Conservation (phyloP, 108 stramenopile genomes). For the Ochromonas danica region DNA sequence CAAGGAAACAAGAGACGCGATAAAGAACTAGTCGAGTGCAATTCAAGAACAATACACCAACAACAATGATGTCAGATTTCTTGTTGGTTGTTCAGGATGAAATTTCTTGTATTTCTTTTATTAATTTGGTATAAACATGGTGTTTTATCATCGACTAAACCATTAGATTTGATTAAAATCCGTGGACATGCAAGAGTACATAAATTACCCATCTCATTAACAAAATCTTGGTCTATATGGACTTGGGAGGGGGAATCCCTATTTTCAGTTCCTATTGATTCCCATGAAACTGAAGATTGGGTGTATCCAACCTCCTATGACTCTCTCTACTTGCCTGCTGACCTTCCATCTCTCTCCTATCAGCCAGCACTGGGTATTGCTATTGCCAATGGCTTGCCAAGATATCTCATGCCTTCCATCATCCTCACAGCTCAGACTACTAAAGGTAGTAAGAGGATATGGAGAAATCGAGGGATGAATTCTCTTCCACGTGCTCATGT, state of each 20-base stretch:
- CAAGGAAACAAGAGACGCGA: too few species aligned
- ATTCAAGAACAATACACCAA: too few species aligned
- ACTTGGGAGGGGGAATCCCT: not conserved
- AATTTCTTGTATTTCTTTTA: too few species aligned
- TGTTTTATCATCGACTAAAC: too few species aligned
- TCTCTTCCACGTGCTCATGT: not conserved
- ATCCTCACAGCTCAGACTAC: not conserved
- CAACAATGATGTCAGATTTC: too few species aligned
- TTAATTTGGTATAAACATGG: too few species aligned
- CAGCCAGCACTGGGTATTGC: not conserved
- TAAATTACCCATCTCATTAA: not conserved
- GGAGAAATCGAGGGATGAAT: not conserved
- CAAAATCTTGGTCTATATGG: not conserved
- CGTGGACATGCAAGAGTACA: not conserved
- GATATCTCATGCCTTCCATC: not conserved
- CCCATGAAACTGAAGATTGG: not conserved
- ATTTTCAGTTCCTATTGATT: not conserved
- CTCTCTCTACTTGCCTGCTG: not conserved
- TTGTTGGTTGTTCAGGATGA: too few species aligned
- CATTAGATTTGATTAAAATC: not conserved
- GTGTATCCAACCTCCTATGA: not conserved
- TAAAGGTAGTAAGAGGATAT: not conserved
- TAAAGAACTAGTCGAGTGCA: too few species aligned
- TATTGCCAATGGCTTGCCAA: not conserved
- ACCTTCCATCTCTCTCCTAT: not conserved